Evolutionary conservation across 345 rosid genomes (phyloP).

Genomic region (thale cress (Arabidopsis thaliana)): DNA sequence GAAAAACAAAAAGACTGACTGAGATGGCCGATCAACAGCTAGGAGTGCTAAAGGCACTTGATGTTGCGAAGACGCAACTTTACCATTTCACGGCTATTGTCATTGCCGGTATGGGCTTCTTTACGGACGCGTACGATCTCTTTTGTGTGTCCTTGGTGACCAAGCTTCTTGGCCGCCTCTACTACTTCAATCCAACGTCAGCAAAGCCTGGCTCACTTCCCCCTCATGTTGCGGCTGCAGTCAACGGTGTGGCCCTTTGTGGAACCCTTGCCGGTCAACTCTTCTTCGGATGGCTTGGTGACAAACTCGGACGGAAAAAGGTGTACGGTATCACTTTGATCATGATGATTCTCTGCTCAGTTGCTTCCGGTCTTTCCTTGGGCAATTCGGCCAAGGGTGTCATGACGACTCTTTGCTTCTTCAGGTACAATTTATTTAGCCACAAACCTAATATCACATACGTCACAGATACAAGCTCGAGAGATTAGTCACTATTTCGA

Average conservation of each 20-base stretch:
- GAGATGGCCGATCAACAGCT: constrained; percentile 47
- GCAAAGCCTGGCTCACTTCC: constrained; percentile 47
- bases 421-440: constrained; percentile 14
- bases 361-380: constrained; percentile 49
- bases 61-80: constrained; percentile 64
- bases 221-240: constrained; percentile 42
- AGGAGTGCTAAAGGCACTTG: constrained; percentile 64
- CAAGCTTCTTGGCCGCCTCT: constrained; percentile 65
- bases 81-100: constrained; percentile 73
- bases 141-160: constrained; percentile 73
- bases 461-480: no score
- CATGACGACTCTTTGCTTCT: constrained; percentile 50
- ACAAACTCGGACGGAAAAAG: constrained; percentile 48
- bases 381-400: constrained; percentile 27
- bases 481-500: no score
- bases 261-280: constrained; percentile 49
- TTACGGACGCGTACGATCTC: constrained; percentile 73
- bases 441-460: no score
- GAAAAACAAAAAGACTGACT: no score
- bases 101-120: constrained; percentile 81
- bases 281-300: constrained; percentile 54
- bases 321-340: constrained; percentile 57
- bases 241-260: constrained; percentile 44
- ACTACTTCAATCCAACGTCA: constrained; percentile 51
- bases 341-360: constrained; percentile 41